Conservation (phyloP, 179 eudicot species). For the Amaranthus tricolor region DNA sequence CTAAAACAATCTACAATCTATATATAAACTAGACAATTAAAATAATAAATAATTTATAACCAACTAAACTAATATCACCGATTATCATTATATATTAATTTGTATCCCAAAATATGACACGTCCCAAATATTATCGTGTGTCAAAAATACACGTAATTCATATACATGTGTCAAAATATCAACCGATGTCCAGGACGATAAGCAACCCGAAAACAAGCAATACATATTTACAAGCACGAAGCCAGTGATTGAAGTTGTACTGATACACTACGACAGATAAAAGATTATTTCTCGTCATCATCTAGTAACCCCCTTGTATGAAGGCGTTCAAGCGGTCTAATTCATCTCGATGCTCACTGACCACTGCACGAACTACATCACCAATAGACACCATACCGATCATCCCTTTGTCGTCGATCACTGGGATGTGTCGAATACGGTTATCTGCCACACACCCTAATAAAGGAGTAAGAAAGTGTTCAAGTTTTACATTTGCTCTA, state of each 20-base stretch:
- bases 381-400: constrained; percentile 94
- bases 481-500: too few relatives aligned
- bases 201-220: too few relatives aligned
- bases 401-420: constrained; percentile 59
- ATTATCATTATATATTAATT: too few relatives aligned
- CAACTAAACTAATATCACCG: too few relatives aligned
- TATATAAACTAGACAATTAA: too few relatives aligned
- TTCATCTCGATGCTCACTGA: constrained; percentile 87
- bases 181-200: too few relatives aligned
- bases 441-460: constrained; percentile 58
- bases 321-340: constrained; percentile 78
- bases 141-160: too few relatives aligned
- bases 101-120: too few relatives aligned
- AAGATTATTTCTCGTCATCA: constrained; percentile 31
- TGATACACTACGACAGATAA: constrained; percentile 11
- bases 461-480: constrained; percentile 9
- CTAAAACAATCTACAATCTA: too few relatives aligned
- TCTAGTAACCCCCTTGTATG: constrained; percentile 88
- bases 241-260: constrained; percentile 9
- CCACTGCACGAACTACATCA: constrained; percentile 97
- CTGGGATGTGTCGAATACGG: constrained; percentile 95
- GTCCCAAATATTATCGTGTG: too few relatives aligned
- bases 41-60: too few relatives aligned
- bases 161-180: too few relatives aligned
- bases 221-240: constrained; percentile 26